These are phyloP conservation scores for Pichia pseudocactophila DNA, from an alignment of 805 yeast species.

Conservation along the genomic window DNA sequence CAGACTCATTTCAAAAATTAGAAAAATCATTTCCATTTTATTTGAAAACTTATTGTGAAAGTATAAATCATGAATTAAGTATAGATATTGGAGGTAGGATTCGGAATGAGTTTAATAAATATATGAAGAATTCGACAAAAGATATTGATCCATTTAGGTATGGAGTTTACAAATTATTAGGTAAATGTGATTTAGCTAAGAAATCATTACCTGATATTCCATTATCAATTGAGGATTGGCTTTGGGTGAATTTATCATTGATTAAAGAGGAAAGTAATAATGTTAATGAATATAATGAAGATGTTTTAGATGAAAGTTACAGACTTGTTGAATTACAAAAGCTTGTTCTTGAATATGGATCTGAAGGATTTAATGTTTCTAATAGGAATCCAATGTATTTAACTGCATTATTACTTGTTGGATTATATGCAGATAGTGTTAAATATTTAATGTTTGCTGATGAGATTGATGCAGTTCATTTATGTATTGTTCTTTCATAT, in stretches of 20 bases:
- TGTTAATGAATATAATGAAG: conserved; percentile 20
- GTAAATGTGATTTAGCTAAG: conserved; percentile 74
- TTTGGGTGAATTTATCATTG: conserved; percentile 84
- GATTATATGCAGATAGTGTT: conserved; percentile 75
- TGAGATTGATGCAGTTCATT: conserved; percentile 83
- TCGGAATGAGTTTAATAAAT: conserved; percentile 75
- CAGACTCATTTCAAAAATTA: conserved; percentile 68
- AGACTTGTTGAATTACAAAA: conserved; percentile 67
- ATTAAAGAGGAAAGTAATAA: conserved; percentile 46
- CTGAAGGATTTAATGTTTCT: conserved; percentile 57
- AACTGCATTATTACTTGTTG: conserved; percentile 64
- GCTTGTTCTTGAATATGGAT: conserved; percentile 62
- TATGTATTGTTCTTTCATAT: conserved; percentile 72
- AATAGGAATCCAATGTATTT: conserved; percentile 62
- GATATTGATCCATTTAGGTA: conserved; percentile 83
- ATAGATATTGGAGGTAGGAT: conserved; percentile 60
- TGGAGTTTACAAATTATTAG: conserved; percentile 84
- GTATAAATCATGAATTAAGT: conserved; percentile 48
- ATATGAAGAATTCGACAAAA: conserved; percentile 52
- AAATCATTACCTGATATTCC: conserved; percentile 60
- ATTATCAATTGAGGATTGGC: conserved; percentile 87
- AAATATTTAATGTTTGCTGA: conserved; percentile 50
- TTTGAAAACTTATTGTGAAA: conserved; percentile 58
- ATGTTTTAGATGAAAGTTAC: conserved; percentile 61
- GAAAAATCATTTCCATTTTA: conserved; percentile 80